Evolutionary conservation across 2,329 filamentous ascomycete genomes (phyloP).

Genomic region (Diaporthe vexans): DNA sequence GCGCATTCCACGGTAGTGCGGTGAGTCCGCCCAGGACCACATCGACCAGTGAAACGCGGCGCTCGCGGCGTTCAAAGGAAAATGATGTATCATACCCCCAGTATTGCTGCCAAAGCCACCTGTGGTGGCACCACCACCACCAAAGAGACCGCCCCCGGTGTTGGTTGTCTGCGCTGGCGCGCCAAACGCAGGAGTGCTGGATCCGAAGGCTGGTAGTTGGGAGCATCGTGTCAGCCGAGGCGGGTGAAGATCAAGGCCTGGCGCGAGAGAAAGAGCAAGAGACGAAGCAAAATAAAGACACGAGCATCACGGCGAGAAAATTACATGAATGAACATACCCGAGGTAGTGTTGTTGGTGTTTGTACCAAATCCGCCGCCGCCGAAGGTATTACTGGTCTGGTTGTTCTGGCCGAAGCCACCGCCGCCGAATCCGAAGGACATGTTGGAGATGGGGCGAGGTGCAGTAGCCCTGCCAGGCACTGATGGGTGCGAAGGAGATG

Average conservation of each 20-base stretch:
- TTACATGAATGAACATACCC: constrained; percentile 62
- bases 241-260: constrained; percentile 45
- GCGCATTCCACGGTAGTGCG: constrained; percentile 32
- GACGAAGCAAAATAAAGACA: constrained; percentile 21
- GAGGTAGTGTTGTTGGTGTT: constrained; percentile 57
- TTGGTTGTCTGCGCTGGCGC: constrained; percentile 49
- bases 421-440: constrained; percentile 70
- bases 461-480: constrained; percentile 23
- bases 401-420: constrained; percentile 73
- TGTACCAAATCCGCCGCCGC: constrained; percentile 65
- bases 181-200: constrained; percentile 51
- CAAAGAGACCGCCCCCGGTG: constrained; percentile 56
- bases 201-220: constrained; percentile 55
- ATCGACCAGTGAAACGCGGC: constrained; percentile 36
- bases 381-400: constrained; percentile 53
- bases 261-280: constrained; percentile 31
- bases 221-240: constrained; percentile 42
- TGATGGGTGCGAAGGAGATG: constrained; percentile 36
- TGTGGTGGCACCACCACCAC: constrained; percentile 62
- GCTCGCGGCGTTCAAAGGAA: constrained; percentile 41
- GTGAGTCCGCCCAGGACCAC: constrained; percentile 15
- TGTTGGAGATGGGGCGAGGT: constrained; percentile 51
- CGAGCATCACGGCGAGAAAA: constrained; percentile 41
- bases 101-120: constrained; percentile 62
- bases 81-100: constrained; percentile 45